Conservation (phyloP, 805 yeast species). For the Wickerhamomyces bovis region DNA sequence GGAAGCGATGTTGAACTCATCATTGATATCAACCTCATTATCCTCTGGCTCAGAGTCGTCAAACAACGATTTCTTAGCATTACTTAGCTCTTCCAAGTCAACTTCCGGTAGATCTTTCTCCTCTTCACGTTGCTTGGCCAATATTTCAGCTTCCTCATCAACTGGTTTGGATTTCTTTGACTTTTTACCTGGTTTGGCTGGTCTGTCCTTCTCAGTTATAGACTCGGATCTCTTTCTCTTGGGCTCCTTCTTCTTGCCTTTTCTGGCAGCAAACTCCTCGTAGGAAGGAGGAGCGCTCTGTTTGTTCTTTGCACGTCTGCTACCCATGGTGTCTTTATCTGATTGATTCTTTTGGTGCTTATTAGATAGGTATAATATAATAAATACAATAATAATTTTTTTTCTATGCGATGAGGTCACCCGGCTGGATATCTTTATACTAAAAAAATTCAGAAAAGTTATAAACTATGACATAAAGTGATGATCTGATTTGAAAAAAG, state of each 20-base stretch:
- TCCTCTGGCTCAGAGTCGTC: constrained; percentile 45
- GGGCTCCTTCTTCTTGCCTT: constrained; percentile 30
- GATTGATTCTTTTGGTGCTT: no score
- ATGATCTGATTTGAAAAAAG: no score
- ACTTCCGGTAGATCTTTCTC: constrained; percentile 56
- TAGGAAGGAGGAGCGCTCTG: constrained; percentile 88
- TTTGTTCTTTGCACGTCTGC: constrained; percentile 82
- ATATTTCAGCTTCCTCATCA: constrained; percentile 16
- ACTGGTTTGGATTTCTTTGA: constrained; percentile 16
- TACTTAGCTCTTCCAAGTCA: constrained; percentile 57
- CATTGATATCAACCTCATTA: constrained; percentile 27
- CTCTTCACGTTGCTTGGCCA: constrained; percentile 28
- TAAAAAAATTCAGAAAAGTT: background rate
- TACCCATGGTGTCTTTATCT: constrained; percentile 56
- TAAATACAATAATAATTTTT: no score
- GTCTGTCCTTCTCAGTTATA: constrained; percentile 16
- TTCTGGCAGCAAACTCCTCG: constrained; percentile 70
- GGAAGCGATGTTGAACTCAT: constrained; percentile 53
- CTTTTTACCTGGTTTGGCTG: constrained; percentile 1
- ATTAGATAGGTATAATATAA: no score
- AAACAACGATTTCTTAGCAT: constrained; percentile 69
- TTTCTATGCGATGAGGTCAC: constrained; percentile 13
- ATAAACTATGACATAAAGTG: background rate
- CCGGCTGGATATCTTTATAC: constrained; percentile 2
- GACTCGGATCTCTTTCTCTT: constrained; percentile 30